These are phyloP conservation scores for Westerdykella aurantiaca DNA, from an alignment of 2,329 filamentous ascomycete genomes.

Conservation along the genomic window DNA sequence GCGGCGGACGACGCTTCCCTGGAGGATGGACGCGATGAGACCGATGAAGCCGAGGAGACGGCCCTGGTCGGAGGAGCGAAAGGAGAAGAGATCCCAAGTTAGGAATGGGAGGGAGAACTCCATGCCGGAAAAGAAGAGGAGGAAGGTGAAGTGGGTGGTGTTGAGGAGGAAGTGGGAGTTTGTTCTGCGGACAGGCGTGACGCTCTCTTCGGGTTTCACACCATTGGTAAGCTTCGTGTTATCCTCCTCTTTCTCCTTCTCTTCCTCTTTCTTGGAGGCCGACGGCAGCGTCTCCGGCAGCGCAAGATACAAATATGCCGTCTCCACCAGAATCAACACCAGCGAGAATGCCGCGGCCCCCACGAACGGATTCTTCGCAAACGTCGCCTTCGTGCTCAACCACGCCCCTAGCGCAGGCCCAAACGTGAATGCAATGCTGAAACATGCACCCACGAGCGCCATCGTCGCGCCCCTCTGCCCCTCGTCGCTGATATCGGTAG, in stretches of 20 bases:
- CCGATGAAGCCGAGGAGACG: constrained; percentile 85
- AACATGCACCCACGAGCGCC: constrained; percentile 93
- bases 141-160: constrained; percentile 78
- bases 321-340: constrained; percentile 78
- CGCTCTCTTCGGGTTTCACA: not conserved
- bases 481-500: constrained; percentile 89
- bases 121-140: constrained; percentile 97
- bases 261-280: constrained; percentile 18
- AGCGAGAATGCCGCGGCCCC: constrained; percentile 86
- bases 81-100: constrained; percentile 89
- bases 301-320: constrained; percentile 73
- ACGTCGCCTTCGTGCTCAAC: constrained; percentile 68
- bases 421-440: constrained; percentile 95
- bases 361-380: constrained; percentile 88
- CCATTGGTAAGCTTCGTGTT: constrained; percentile 4
- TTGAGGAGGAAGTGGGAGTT: constrained; percentile 84
- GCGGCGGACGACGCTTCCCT: constrained; percentile 84
- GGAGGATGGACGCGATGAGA: constrained; percentile 82
- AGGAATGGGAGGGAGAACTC: constrained; percentile 97
- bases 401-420: constrained; percentile 88
- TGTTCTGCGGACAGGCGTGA: constrained; percentile 48
- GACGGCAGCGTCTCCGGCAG: constrained; percentile 81
- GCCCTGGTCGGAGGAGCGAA: constrained; percentile 73
- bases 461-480: constrained; percentile 81
- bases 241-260: constrained; percentile 12